A percentile compares a stretch with the other conserved stretches of the same genome.
Evolutionary conservation across 164 flowering plant species (phyloP).

Genomic region (Sedum album): DNA sequence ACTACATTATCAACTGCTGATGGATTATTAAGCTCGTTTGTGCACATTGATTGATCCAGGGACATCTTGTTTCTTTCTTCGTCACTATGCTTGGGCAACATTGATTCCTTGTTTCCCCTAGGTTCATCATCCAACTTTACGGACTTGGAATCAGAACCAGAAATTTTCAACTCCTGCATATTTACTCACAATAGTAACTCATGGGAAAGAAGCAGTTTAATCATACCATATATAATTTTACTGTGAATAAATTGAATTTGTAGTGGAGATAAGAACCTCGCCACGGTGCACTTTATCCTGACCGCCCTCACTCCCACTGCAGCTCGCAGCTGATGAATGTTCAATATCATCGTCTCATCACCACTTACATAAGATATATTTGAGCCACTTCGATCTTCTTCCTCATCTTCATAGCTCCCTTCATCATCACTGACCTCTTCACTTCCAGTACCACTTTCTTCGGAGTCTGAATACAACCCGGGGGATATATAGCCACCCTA

Average conservation of each 20-base stretch:
- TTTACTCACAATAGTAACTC: not conserved
- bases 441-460: conserved; percentile 64
- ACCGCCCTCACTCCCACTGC: conserved; percentile 35
- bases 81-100: conserved; percentile 17
- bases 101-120: conserved; percentile 17
- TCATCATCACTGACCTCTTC: conserved; percentile 72
- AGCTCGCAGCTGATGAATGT: conserved; percentile 32
- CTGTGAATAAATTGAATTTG: not conserved
- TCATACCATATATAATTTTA: not conserved
- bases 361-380: conserved; percentile 18
- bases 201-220: not conserved
- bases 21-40: conserved; percentile 16
- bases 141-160: conserved; percentile 26
- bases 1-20: conserved; percentile 19
- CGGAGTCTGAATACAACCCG: conserved; percentile 61
- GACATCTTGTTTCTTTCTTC: conserved; percentile 9
- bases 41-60: not conserved
- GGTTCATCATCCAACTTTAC: conserved; percentile 22
- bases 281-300: conserved; percentile 25
- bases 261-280: conserved; percentile 30
- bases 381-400: conserved; percentile 13
- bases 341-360: conserved; percentile 41
- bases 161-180: conserved; percentile 38
- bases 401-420: conserved; percentile 45
- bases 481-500: conserved; percentile 57